Evolutionary conservation across 192 early-diverging fungal species (phyloP), one percentile per base, ranked within the genome.

Genomic region (Gonapodya sp.): DNA sequence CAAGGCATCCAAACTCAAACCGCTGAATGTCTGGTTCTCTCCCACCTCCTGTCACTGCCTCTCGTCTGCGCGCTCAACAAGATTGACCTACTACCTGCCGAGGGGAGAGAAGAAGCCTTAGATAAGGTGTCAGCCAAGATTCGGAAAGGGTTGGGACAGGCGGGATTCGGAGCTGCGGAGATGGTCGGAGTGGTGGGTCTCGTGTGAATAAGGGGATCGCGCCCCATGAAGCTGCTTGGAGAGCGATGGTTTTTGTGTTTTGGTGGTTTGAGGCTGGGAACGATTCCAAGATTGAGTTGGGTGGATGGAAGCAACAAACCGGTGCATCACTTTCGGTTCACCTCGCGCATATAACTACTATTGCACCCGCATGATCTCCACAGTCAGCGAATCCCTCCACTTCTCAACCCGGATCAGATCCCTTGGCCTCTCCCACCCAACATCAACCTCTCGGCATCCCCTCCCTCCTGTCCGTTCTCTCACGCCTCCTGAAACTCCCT

Each of bases 1-100:
- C 46, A 8, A 77, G 75, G 75, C 75, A 77, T 77, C 34, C 75
- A 77, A 77, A 77, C 75, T 8, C 75, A 77, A 77, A 77, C 75
- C 8, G 75, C 75, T 14, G 75, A 77, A 33, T 77, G 30, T 34
- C 75, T 77, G 8, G 75, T 77, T 18, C 75, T 77, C 30, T 16
- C 75, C 75, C 8, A 77, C 8, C 18, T 77, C 75, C 18, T 34
- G 8, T 8, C 8, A 2, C 18, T 32, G 8, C 30, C 18, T 33
- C 75, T 77, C 34, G 2, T 77, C 8, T 32, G 18, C 34, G 75
- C 75, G 2, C 75, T 77, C 30, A 77, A 77, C 75, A 77, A 77
- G 31, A 33, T 77, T 2, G 75, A 77, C 31, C 18, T 77, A 31
- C 34, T 77, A 31, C 30, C 18, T 8, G 75, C 18, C 8, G 31